A percentile compares a stretch with the other conserved stretches of the same genome.
Evolutionary conservation across 2,329 filamentous ascomycete genomes (phyloP).

Genomic region (Canariomyces notabilis): DNA sequence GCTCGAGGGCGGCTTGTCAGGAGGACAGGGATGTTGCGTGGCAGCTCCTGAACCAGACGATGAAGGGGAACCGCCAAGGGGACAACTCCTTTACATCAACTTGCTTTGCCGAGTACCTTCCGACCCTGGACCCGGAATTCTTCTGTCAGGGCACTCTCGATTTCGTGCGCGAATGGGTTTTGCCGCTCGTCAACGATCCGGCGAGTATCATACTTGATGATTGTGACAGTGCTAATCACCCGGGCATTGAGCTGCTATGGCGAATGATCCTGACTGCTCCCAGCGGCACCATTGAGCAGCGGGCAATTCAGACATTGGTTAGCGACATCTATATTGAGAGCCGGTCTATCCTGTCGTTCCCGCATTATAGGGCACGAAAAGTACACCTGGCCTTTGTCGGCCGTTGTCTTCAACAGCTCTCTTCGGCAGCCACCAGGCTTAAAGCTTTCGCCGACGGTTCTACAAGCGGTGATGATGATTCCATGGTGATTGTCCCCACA

Average conservation of each 20-base stretch:
- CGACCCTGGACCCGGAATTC: conserved; percentile 49
- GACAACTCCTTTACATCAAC: conserved; percentile 52
- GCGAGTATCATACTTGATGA: conserved; percentile 46
- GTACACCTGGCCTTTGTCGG: conserved; percentile 67
- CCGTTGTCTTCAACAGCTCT: conserved; percentile 67
- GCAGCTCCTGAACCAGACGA: conserved; percentile 54
- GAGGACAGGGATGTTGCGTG: conserved; percentile 64
- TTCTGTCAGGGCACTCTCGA: conserved; percentile 59
- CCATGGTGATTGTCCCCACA: conserved; percentile 47
- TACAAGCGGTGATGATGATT: conserved; percentile 43
- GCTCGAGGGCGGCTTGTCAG: conserved; percentile 52
- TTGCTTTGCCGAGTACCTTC: conserved; percentile 54
- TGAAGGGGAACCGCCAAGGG: conserved; percentile 37
- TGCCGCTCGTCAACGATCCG: conserved; percentile 42
- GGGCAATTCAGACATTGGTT: conserved; percentile 66
- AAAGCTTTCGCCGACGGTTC: conserved; percentile 43
- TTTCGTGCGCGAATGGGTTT: conserved; percentile 52
- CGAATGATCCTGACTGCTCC: conserved; percentile 68
- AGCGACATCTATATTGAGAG: conserved; percentile 63
- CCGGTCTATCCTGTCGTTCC: conserved; percentile 44
- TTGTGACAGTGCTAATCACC: conserved; percentile 46
- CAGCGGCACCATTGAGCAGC: conserved; percentile 58
- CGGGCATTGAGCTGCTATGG: conserved; percentile 71
- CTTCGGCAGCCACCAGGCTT: conserved; percentile 55
- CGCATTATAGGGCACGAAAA: conserved; percentile 45